phyloP scores from a whole-genome alignment of 2,329 filamentous ascomycete genomes.

The Microdochium nivale region DNA sequence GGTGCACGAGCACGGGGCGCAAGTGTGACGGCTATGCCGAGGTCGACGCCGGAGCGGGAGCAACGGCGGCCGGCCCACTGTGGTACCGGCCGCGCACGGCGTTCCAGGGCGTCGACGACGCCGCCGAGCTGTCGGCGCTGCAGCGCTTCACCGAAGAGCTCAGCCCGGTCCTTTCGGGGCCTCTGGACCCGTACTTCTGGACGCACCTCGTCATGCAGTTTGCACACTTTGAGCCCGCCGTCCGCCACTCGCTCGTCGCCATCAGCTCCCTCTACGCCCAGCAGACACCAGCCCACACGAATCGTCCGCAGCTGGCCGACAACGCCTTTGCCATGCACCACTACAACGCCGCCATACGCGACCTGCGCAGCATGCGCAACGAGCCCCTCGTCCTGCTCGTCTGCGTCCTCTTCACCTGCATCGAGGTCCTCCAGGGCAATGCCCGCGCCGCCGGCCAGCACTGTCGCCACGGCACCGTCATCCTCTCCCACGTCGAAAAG shows the following conservation, averaged over 20 bases:
- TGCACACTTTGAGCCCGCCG: conserved; percentile 25
- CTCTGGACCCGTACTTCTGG: conserved; percentile 29
- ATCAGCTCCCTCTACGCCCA: conserved; percentile 30
- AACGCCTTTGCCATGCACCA: conserved; percentile 26
- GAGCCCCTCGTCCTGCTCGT: conserved; percentile 27
- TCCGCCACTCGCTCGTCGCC: conserved; percentile 27
- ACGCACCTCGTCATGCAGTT: conserved; percentile 28
- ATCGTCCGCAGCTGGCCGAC: conserved; percentile 3
- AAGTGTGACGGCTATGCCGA: conserved; percentile 23
- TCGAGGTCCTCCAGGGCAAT: conserved; percentile 31
- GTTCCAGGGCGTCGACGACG: conserved; percentile 13
- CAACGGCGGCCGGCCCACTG: conserved; percentile 10
- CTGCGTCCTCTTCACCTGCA: conserved; percentile 33
- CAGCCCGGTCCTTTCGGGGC: conserved; percentile 25
- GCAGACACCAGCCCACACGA: background rate
- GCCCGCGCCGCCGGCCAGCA: conserved; percentile 24
- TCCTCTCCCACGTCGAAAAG: conserved; percentile 20
- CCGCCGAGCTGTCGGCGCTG: conserved; percentile 21
- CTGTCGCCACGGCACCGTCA: conserved; percentile 25
- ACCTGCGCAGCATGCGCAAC: conserved; percentile 18
- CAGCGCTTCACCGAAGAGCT: conserved; percentile 28
- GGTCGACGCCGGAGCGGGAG: background rate
- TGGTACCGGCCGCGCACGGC: conserved; percentile 26
- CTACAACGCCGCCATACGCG: conserved; percentile 30
- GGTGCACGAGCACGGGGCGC: conserved; percentile 17